Base-by-base conservation (phyloP, 169 alveolate genomes). In the Plasmodium ovale region DNA sequence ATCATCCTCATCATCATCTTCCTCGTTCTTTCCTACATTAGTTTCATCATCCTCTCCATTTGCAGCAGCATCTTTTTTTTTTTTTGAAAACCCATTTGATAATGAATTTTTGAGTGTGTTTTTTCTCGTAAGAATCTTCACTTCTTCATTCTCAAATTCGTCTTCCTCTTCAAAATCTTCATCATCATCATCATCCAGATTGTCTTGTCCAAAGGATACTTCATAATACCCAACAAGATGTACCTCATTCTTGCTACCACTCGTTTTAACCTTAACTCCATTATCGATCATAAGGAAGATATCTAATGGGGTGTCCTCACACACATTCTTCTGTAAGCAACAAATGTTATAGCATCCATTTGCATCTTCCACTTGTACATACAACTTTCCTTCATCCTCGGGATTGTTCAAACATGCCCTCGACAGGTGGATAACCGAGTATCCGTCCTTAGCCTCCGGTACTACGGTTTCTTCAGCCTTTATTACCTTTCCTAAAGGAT, bases 161-260 rank as follows among this genome's bases (percentile, higher is more conserved):
- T 93, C 96, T 12, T 94, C 96, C 7, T 89, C 94, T 51, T 88
- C 96, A 19, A 89, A 96, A n/a, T n/a, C n/a, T 14, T 93, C 95
- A 25, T 92, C 96, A 5, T 89, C 97, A 16, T 87, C 97, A 21
- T 82, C 96, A 31, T 93, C 96, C 10, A 92, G 77, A 67, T 92
- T 95, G 58, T 95, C 98, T 29, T 96, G 97, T 7, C 94, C 98
- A 88, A 94, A 92, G 60, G 94, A 96, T 7, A 97, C 97, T 84
- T 96, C 98, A 87, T 94, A 96, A 79, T 94, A 96, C 7, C 98
- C 98, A 42, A 95, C 92, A 44, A 96, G 82, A 88, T 96, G 98
- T 4, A 96, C 98, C 73, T 96, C 98, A 91, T 95, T 95, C 85
- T 89, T 91, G 44, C 96, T 98, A 4, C 97, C 97, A 92, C 94